phyloP scores from a whole-genome alignment of 1,284 basidiomycete species.

The Sanghuangporus sanghuang region DNA sequence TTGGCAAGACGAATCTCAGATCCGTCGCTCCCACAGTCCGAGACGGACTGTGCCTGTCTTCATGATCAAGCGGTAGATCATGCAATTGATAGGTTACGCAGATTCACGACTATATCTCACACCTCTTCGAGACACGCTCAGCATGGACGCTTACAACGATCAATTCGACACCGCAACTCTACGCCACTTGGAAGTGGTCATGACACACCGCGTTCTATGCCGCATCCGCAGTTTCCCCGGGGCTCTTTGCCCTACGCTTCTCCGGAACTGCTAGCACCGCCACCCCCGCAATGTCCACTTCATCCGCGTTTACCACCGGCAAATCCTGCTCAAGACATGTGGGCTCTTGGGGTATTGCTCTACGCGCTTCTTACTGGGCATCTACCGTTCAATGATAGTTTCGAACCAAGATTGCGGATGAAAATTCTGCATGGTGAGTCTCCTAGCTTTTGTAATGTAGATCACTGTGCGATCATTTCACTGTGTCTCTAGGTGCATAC shows the following conservation, averaged over 20 bases:
- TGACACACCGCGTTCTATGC: slow-evolving; percentile 25
- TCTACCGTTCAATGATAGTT: slow-evolving; percentile 82
- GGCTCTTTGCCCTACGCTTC: slow-evolving; percentile 90
- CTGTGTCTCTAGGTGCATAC: slow-evolving; percentile 44
- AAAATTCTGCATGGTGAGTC: slow-evolving; percentile 81
- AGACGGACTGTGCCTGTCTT: slow-evolving; percentile 29
- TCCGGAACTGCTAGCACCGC: slow-evolving; percentile 64
- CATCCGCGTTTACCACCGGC: slow-evolving; percentile 29
- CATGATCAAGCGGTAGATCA: slow-evolving; percentile 26
- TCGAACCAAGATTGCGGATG: slow-evolving; percentile 85
- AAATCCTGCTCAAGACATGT: slow-evolving; percentile 82
- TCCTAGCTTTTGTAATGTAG: slow-evolving; percentile 11
- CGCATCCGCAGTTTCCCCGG: slow-evolving; percentile 51
- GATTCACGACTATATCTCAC: slow-evolving; percentile 11
- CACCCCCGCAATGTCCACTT: slow-evolving; percentile 26
- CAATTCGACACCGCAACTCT: slow-evolving; percentile 52
- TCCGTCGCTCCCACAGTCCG: slow-evolving; percentile 19
- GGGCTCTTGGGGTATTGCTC: slow-evolving; percentile 88
- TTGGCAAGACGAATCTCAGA: slow-evolving; percentile 63
- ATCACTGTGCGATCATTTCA: slow-evolving; percentile 12
- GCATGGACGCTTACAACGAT: slow-evolving; percentile 30
- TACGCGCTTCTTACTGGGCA: slow-evolving; percentile 77
- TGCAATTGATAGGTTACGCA: slow-evolving; percentile 27
- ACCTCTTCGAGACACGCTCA: slow-evolving; percentile 32
- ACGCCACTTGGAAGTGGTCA: slow-evolving; percentile 41